phyloP scores from a whole-genome alignment of 495 filamentous ascomycete genomes.

The Chaetomidium leptoderma region DNA sequence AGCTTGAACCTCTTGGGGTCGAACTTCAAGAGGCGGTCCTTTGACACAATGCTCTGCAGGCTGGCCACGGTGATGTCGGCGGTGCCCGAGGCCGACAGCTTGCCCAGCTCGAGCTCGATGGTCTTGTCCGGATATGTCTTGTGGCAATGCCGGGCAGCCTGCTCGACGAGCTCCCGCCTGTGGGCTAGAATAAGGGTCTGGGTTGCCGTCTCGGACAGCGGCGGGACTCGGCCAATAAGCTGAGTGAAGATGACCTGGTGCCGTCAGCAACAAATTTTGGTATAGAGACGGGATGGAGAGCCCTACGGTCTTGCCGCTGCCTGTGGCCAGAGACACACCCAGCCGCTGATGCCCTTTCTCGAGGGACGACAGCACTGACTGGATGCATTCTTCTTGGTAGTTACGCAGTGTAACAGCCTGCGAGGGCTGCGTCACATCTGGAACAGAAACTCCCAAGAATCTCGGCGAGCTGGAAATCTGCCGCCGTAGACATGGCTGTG shows the following conservation, averaged over 20 bases:
- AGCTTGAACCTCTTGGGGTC: slow-evolving; percentile 80
- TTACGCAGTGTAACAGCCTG: slow-evolving; percentile 56
- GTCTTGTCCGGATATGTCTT: slow-evolving; percentile 71
- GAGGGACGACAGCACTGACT: slow-evolving; percentile 71
- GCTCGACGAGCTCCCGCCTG: slow-evolving; percentile 90
- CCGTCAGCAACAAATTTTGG: background rate
- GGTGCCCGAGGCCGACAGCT: slow-evolving; percentile 61
- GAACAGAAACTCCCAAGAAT: background rate
- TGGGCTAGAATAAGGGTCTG: slow-evolving; percentile 92
- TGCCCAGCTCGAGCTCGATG: slow-evolving; percentile 89
- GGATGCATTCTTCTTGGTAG: slow-evolving; percentile 88
- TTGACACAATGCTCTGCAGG: slow-evolving; percentile 69
- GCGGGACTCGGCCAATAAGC: slow-evolving; percentile 72
- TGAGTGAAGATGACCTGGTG: slow-evolving; percentile 80
- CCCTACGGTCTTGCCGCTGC: slow-evolving; percentile 82
- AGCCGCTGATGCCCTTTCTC: slow-evolving; percentile 71
- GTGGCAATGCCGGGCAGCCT: slow-evolving; percentile 79
- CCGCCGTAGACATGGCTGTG: background rate
- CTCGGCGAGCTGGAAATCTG: background rate
- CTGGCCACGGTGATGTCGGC: slow-evolving; percentile 97
- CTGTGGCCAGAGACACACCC: slow-evolving; percentile 87
- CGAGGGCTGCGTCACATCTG: background rate
- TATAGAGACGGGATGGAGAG: background rate
- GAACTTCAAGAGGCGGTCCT: slow-evolving; percentile 73
- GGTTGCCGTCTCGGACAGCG: slow-evolving; percentile 52